phyloP scores from a whole-genome alignment of 73 alveolate species.

The Paramecium caudatum region DNA sequence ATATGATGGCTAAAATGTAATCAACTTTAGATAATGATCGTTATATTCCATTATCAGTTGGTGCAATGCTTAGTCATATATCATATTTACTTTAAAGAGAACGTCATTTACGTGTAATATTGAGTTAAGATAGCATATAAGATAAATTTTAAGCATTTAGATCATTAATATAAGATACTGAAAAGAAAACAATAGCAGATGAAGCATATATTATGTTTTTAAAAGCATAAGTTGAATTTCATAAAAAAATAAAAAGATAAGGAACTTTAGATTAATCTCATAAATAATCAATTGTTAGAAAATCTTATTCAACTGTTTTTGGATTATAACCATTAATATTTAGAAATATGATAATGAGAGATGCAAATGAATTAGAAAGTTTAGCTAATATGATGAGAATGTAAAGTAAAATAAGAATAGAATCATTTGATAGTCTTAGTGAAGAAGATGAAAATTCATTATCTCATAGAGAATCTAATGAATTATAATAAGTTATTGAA shows the following conservation, averaged over 20 bases:
- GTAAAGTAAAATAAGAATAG: not conserved
- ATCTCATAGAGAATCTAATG: conserved; percentile 22
- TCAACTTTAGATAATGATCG: not conserved
- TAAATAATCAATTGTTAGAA: not conserved
- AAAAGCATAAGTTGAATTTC: conserved; percentile 8
- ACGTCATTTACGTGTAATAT: not conserved
- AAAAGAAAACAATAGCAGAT: conserved; percentile 38
- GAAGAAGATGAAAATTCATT: conserved; percentile 1
- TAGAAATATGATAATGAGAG: not conserved
- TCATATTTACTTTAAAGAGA: conserved; percentile 20
- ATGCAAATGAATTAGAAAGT: not conserved
- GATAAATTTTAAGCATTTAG: not conserved
- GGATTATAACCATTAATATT: conserved; percentile 28
- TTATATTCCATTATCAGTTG: conserved; percentile 5
- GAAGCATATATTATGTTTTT: not conserved
- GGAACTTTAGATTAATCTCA: not conserved
- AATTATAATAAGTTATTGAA: not conserved
- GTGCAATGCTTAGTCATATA: conserved; percentile 23
- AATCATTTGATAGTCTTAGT: not conserved
- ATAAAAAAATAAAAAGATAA: not conserved
- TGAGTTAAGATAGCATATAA: not conserved
- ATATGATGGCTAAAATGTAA: not conserved
- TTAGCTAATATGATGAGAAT: not conserved
- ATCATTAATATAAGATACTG: not conserved
- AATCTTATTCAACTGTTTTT: conserved; percentile 13